phyloP scores from a whole-genome alignment of 768 basidiomycete genomes.

The Collybia sp. region DNA sequence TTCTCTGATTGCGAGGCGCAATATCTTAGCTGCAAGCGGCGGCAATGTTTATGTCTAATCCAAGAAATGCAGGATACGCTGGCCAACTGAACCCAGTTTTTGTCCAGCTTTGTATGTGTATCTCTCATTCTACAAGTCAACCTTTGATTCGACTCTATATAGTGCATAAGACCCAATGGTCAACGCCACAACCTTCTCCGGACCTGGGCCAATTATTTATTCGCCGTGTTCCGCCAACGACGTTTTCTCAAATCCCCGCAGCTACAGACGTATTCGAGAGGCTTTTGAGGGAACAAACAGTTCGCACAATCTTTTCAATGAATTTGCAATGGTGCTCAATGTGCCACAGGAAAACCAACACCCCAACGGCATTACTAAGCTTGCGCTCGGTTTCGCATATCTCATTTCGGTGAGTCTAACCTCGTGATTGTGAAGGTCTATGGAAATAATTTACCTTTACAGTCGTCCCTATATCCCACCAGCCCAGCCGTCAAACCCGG shows the following conservation, averaged over 20 bases:
- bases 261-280: slow-evolving; percentile 3
- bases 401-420: slow-evolving; percentile 9
- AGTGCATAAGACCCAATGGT: slow-evolving; percentile 8
- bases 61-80: neutral
- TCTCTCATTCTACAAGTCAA: neutral
- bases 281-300: neutral
- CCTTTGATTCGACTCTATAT: neutral
- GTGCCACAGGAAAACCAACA: slow-evolving; percentile 4
- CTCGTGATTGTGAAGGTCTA: neutral
- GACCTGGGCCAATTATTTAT: no score
- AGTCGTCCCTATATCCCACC: slow-evolving; percentile 9
- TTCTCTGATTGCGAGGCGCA: no score
- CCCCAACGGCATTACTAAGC: slow-evolving; percentile 9
- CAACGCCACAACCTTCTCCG: neutral
- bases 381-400: slow-evolving; percentile 6
- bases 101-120: no score
- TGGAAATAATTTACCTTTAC: neutral
- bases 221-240: no score
- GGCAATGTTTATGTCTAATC: no score
- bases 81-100: no score
- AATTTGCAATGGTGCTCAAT: no score
- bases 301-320: no score
- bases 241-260: no score
- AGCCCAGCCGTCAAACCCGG: slow-evolving; percentile 1
- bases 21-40: no score